Evolutionary conservation across 305 asterid genomes (phyloP), one percentile per base, ranked within the genome.

Genomic region (Vinca major): DNA sequence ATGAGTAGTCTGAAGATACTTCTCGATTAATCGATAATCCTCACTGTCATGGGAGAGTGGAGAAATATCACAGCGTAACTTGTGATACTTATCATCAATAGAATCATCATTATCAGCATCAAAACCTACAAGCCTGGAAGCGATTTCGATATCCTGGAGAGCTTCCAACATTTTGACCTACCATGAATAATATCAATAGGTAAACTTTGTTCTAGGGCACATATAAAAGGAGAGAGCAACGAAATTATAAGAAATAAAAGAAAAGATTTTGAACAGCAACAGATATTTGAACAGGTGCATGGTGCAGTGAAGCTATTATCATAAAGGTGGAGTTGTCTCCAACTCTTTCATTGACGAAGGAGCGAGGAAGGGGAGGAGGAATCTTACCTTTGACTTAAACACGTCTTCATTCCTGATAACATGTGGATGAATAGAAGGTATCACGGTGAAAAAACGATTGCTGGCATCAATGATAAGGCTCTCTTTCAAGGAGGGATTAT

Each of bases 111-210:
- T 77, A 68, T 91, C 94, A 58, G 63, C 84, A 75, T 85, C 95
- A 71, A 93, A 86, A 66, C 96, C 97, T 72, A 91, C 96, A 39
- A 93, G 81, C 78, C 79, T 87, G 47, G 97, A 93, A 75, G 99
- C 97, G 78, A 93, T 91, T 82, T 91, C 99, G 74, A 93, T 93
- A 71, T 93, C 97, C 74, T 93, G 99, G 62, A 93, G 97, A 58
- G 99, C 97, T 93, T 93, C 99, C 72, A 91, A 83, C 95, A 93
- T 93, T 89, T 91, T 88, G 81, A 93, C 96, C 99, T 93, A 72
- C 67, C 80, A 72, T 57, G 73, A 69, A 70, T 93, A 62, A 68
- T 19, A 50, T 20, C 78, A n/a, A 61, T 26, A 48, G 43, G 13
- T 52, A 33, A 20, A 58, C 48, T 37, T 49, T 17, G n/a, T 40